Conservation (phyloP, 2,329 filamentous ascomycete species). For the Ceratocystis harringtonii region DNA sequence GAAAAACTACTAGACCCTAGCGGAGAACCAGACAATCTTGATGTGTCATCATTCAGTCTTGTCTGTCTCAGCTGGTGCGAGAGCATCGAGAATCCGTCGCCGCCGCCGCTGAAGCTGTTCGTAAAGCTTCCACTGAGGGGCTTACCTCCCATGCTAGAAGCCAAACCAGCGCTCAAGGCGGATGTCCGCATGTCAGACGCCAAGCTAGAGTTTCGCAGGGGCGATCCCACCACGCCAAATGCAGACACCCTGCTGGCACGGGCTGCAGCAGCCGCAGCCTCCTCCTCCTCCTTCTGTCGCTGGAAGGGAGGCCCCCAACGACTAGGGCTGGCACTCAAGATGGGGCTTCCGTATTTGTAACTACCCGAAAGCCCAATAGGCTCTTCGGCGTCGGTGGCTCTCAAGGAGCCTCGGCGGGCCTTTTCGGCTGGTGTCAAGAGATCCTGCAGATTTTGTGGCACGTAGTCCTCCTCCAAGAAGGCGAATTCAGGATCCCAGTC, state of each 20-base stretch:
- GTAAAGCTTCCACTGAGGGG: constrained; percentile 9
- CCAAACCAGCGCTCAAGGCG: background rate
- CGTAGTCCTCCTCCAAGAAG: constrained; percentile 70
- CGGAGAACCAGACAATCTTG: constrained; percentile 9
- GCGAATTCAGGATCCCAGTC: constrained; percentile 56
- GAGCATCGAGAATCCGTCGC: constrained; percentile 14
- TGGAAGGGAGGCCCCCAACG: constrained; percentile 48
- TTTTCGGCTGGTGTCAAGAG: constrained; percentile 53
- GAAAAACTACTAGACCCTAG: constrained; percentile 5
- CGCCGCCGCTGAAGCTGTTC: constrained; percentile 6
- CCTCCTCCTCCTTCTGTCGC: constrained; percentile 42
- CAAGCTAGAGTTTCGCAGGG: constrained; percentile 47
- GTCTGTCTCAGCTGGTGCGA: constrained; percentile 13
- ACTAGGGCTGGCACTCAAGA: constrained; percentile 41
- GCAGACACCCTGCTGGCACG: constrained; percentile 31
- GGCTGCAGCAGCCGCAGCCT: constrained; percentile 19
- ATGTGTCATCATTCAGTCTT: constrained; percentile 6
- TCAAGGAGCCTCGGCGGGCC: constrained; percentile 45
- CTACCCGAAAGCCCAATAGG: constrained; percentile 29
- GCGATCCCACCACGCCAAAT: constrained; percentile 52
- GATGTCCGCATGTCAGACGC: constrained; percentile 29
- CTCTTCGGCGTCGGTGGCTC: constrained; percentile 38
- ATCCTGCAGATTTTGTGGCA: constrained; percentile 57
- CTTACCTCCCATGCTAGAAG: constrained; percentile 8
- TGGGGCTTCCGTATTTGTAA: constrained; percentile 47